phyloP scores from a whole-genome alignment of 1,284 basidiomycete genomes.

The Cutaneotrichosporon sp. region DNA sequence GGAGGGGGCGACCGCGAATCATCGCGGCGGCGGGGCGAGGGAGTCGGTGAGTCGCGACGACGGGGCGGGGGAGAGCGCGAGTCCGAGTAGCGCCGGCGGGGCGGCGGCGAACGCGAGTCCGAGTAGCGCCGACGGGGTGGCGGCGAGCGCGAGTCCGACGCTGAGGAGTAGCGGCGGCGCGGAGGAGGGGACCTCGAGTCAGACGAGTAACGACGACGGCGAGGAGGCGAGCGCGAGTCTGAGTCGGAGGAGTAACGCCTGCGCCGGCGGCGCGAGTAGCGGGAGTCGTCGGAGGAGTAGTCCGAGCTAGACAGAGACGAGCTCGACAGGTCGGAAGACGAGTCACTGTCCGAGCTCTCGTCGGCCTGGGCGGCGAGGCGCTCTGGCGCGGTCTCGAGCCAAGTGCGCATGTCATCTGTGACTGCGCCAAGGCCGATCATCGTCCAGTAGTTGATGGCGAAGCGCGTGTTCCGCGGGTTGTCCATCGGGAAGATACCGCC shows the following conservation, averaged over 20 bases:
- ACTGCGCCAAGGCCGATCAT: slow-evolving; percentile 86
- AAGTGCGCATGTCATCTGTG: slow-evolving; percentile 96
- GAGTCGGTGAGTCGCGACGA: slow-evolving; percentile 21
- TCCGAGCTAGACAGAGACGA: slow-evolving; percentile 52
- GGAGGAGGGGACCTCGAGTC: slow-evolving; percentile 26
- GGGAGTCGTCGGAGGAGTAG: slow-evolving; percentile 51
- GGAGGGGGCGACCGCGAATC: slow-evolving; percentile 8
- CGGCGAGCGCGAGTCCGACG: slow-evolving; percentile 15
- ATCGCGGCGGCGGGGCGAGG: slow-evolving; percentile 25
- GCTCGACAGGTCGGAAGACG: slow-evolving; percentile 57
- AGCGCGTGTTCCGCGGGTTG: slow-evolving; percentile 93
- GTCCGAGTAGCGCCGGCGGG: not conserved
- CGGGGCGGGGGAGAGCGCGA: slow-evolving; percentile 19
- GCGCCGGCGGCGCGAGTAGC: slow-evolving; percentile 18
- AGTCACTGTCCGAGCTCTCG: slow-evolving; percentile 55
- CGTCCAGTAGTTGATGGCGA: slow-evolving; percentile 98
- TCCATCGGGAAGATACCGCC: slow-evolving; percentile 91
- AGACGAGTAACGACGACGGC: slow-evolving; percentile 25
- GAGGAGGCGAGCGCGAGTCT: slow-evolving; percentile 22
- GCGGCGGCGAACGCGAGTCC: slow-evolving; percentile 20
- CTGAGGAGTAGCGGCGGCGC: slow-evolving; percentile 18
- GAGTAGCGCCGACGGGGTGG: slow-evolving; percentile 22
- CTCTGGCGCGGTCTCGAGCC: slow-evolving; percentile 88
- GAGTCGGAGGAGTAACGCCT: slow-evolving; percentile 20
- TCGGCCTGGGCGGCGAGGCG: slow-evolving; percentile 88